Conservation (phyloP, 176 grass and related monocot genomes). For the Melocanna baccifera region DNA sequence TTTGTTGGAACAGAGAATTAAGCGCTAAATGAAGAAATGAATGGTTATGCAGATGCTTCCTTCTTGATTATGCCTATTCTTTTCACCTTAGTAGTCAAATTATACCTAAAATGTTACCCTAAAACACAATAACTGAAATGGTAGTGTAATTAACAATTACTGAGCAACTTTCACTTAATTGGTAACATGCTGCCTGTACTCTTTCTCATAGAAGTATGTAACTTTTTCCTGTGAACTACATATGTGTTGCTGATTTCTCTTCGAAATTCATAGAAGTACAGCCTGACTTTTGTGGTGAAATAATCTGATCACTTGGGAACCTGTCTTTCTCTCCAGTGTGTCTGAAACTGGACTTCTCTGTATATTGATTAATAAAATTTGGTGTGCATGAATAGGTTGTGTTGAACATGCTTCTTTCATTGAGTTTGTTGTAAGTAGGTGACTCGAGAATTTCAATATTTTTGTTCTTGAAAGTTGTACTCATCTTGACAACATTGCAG, state of each 20-base stretch:
- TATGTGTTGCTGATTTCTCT: neutral
- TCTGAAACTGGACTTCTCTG: neutral
- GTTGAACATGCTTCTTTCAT: neutral
- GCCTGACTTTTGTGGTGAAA: neutral
- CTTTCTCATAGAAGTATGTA: neutral
- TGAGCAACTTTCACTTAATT: neutral
- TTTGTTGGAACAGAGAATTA: neutral
- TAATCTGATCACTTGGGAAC: neutral
- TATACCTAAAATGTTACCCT: neutral
- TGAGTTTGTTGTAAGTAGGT: neutral
- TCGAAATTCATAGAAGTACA: neutral
- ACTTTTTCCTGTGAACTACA: neutral
- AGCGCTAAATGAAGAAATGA: neutral
- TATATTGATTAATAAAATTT: neutral
- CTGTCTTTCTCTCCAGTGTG: neutral
- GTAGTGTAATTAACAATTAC: neutral
- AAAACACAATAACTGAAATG: neutral
- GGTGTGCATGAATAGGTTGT: neutral
- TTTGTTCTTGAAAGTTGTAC: conserved; percentile 13
- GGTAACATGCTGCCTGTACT: neutral
- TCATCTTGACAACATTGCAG: conserved; percentile 35
- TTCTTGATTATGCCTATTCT: neutral
- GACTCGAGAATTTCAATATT: neutral
- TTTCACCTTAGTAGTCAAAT: neutral
- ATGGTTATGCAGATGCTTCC: neutral